These are phyloP conservation scores for Kodamaea leandrae DNA, from an alignment of 805 yeast genomes.

Conservation along the genomic window DNA sequence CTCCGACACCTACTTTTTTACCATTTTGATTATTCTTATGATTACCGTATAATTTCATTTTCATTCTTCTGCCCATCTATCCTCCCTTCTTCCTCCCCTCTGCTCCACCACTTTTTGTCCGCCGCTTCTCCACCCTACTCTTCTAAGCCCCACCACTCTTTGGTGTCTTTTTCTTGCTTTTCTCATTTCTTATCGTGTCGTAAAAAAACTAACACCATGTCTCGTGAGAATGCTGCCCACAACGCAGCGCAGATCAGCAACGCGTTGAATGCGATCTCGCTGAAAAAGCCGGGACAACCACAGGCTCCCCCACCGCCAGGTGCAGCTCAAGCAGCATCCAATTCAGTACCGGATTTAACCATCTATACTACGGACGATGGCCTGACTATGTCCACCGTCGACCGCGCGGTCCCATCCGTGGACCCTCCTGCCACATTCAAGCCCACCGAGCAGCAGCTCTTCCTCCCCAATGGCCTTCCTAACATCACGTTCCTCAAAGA, in stretches of 20 bases:
- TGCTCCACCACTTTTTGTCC: no score
- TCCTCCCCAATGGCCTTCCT: slow-evolving; percentile 63
- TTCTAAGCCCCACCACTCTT: no score
- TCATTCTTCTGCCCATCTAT: no score
- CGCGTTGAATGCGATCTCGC: slow-evolving; percentile 59
- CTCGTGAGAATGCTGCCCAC: slow-evolving; percentile 15
- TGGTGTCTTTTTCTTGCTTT: background rate
- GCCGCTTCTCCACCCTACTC: no score
- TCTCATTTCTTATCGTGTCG: background rate
- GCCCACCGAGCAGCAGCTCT: slow-evolving; percentile 71
- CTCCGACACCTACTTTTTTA: no score
- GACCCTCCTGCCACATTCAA: slow-evolving; percentile 61
- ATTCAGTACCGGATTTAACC: slow-evolving; percentile 37
- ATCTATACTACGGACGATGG: slow-evolving; percentile 58
- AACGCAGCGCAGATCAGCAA: slow-evolving; percentile 60
- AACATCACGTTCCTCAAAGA: slow-evolving; percentile 65
- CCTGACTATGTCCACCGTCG: slow-evolving; percentile 50
- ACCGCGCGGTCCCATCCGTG: slow-evolving; percentile 55
- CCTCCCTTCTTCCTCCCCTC: no score
- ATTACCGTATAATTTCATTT: no score
- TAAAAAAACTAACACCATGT: no score
- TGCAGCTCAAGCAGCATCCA: background rate
- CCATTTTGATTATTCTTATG: no score
- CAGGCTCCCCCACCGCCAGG: background rate
- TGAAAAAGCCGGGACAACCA: slow-evolving; percentile 24